Conservation (phyloP, 306 rosid species). For the Quercus wislizeni region DNA sequence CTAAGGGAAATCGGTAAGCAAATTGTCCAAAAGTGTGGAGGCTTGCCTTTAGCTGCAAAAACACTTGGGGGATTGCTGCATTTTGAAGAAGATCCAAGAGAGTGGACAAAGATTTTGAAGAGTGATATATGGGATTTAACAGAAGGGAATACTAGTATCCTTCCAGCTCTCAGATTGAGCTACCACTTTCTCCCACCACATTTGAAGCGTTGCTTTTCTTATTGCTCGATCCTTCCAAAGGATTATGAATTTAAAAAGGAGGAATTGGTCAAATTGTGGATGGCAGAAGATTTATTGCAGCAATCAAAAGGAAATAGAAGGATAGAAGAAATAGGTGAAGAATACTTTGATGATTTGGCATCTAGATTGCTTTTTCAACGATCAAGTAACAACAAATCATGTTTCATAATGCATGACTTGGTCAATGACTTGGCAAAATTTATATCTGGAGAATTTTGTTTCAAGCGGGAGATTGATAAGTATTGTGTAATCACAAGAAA, state of each 20-base stretch:
- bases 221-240: slow-evolving; percentile 11
- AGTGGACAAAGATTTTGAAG: slow-evolving; percentile 1
- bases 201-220: slow-evolving; percentile 11
- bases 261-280: slow-evolving; percentile 4
- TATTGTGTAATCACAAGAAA: neutral
- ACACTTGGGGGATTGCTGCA: slow-evolving; percentile 3
- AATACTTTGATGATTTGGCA: slow-evolving; percentile 1
- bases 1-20: slow-evolving; percentile 1
- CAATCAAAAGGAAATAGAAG: neutral
- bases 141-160: neutral
- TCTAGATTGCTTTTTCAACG: slow-evolving; percentile 23
- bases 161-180: slow-evolving; percentile 17
- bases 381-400: neutral
- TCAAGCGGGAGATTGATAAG: neutral
- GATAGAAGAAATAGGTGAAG: slow-evolving; percentile 15
- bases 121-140: slow-evolving; percentile 16
- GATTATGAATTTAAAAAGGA: neutral
- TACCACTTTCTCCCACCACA: neutral
- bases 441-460: neutral
- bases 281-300: slow-evolving; percentile 17
- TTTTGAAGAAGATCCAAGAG: neutral
- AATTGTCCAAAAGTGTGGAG: slow-evolving; percentile 9
- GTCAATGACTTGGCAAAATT: slow-evolving; percentile 18
- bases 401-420: slow-evolving; percentile 21
- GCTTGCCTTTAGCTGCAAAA: slow-evolving; percentile 21